These are phyloP conservation scores for Ambispora gerdemannii DNA, from an alignment of 192 early-diverging fungal species.

Conservation along the genomic window DNA sequence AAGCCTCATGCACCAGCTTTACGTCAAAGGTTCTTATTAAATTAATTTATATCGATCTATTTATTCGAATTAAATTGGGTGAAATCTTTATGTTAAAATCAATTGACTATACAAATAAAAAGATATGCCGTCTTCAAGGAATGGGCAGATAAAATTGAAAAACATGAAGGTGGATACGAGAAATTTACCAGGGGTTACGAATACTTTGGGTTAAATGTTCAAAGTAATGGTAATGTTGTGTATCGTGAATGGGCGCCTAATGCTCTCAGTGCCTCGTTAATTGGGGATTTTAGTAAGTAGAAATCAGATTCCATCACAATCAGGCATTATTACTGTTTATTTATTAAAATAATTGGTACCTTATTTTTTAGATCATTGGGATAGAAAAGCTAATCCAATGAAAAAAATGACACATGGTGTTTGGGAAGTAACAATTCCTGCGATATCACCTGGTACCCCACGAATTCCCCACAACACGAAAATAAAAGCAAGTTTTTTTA, in stretches of 20 bases:
- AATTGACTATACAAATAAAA: slow-evolving; percentile 2
- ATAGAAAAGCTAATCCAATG: slow-evolving; percentile 72
- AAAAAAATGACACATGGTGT: slow-evolving; percentile 77
- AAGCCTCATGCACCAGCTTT: slow-evolving; percentile 63
- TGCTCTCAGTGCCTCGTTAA: slow-evolving; percentile 68
- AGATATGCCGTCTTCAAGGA: slow-evolving; percentile 59
- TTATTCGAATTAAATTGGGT: background rate
- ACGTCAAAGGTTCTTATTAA: slow-evolving; percentile 47
- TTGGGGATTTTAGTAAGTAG: slow-evolving; percentile 90
- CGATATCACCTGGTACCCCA: slow-evolving; percentile 54
- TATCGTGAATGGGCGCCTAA: slow-evolving; percentile 98
- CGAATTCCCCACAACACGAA: slow-evolving; percentile 85
- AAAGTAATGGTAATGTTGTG: slow-evolving; percentile 52
- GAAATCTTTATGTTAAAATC: background rate
- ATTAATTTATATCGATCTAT: background rate
- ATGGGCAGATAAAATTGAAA: slow-evolving; percentile 70
- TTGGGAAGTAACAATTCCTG: slow-evolving; percentile 70
- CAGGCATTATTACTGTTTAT: background rate
- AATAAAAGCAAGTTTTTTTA: slow-evolving; percentile 65
- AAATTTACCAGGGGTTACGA: slow-evolving; percentile 81
- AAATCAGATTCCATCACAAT: background rate
- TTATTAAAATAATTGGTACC: slow-evolving; percentile 1
- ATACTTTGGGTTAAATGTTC: slow-evolving; percentile 74
- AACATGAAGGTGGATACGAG: slow-evolving; percentile 76
- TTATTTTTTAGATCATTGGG: slow-evolving; percentile 73